Evolutionary conservation across 2,329 filamentous ascomycete species (phyloP).

Genomic region (Sarocladium strictum): DNA sequence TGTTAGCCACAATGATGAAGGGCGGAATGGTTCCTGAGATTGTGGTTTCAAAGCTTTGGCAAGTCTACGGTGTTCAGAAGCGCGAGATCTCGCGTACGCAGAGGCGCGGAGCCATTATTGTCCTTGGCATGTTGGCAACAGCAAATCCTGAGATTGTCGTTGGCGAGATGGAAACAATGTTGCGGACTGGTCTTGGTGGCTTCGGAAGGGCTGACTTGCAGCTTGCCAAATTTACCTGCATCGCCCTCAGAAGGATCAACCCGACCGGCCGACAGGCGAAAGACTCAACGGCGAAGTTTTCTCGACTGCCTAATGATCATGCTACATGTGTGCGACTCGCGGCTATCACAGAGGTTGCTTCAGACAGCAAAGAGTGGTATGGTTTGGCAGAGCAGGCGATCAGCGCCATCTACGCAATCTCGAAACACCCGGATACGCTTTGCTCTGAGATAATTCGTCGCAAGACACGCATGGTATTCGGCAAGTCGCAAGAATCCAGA

Average conservation of each 20-base stretch:
- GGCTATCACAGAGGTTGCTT: constrained; percentile 76
- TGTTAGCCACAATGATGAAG: constrained; percentile 97
- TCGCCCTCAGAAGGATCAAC: constrained; percentile 86
- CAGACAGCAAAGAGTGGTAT: constrained; percentile 92
- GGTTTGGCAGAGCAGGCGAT: constrained; percentile 95
- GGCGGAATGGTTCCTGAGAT: constrained; percentile 77
- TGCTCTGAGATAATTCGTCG: constrained; percentile 86
- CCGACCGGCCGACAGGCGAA: constrained; percentile 75
- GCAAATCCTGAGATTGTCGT: constrained; percentile 91
- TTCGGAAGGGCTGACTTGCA: constrained; percentile 78
- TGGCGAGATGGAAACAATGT: constrained; percentile 89
- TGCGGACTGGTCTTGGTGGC: constrained; percentile 79
- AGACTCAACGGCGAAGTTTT: constrained; percentile 61
- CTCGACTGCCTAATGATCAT: constrained; percentile 85
- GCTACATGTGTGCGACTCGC: constrained; percentile 77
- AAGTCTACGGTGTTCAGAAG: constrained; percentile 92
- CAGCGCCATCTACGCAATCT: constrained; percentile 87
- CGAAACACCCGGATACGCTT: constrained; percentile 87
- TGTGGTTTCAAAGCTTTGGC: constrained; percentile 91
- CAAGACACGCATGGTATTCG: constrained; percentile 80
- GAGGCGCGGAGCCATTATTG: constrained; percentile 87
- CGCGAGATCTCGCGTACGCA: constrained; percentile 89
- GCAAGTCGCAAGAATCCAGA: constrained; percentile 28
- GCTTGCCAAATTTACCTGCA: constrained; percentile 90
- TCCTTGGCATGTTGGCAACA: constrained; percentile 91